Base-by-base conservation (phyloP, 148 eudicot species). In the Gaultheria prostrata region DNA sequence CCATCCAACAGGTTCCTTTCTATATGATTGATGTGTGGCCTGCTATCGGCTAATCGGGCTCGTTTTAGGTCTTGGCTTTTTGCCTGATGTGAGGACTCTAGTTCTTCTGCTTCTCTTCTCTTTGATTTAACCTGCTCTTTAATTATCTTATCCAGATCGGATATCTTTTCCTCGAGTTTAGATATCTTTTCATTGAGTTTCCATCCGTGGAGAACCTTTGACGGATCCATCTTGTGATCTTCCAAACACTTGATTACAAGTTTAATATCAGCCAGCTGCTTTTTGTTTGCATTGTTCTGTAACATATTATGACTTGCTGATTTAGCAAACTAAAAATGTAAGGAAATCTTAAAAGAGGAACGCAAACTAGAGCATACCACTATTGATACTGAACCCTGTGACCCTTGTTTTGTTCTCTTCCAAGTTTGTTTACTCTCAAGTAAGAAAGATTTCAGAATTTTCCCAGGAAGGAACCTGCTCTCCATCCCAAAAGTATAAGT, bases 401-500 rank as follows among this genome's bases (percentile, higher is more conserved):
- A 30, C 33, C 51, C 76, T 63, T 80, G 51, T 82, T 53, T 87
- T 18, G 50, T 71, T 85, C 72, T 86, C 65, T 85, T 85, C 87
- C 77, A 82, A 69, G 85, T 72, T 24, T 84, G 88, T 50, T 82
- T 83, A n/a, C 86, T 82, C 15, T 83, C 56, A 24, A 46, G 84
- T 51, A 91, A 59, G 74, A 84, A 88, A 54, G 93, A 79, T 32
- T 75, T 48, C 84, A 91, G 74, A 82, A 86, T 82, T 80, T 73
- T 70, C 46, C 75, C 85, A 82, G 89, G 90, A 61, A 83, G 79
- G 53, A 85, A 87, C 79, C 61, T 90, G 50, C 86, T 90, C 69
- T 90, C 88, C 63, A 92, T 24, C 56, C 89, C 91, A 72, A 90
- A 89, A 80, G 87, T 82, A 71, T 82, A 92, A 61, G 32, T 84